A percentile compares a stretch with the other conserved stretches of the same genome.
Evolutionary conservation across 805 yeast genomes (phyloP).

Genomic region (Scheffersomyces spartinae): DNA sequence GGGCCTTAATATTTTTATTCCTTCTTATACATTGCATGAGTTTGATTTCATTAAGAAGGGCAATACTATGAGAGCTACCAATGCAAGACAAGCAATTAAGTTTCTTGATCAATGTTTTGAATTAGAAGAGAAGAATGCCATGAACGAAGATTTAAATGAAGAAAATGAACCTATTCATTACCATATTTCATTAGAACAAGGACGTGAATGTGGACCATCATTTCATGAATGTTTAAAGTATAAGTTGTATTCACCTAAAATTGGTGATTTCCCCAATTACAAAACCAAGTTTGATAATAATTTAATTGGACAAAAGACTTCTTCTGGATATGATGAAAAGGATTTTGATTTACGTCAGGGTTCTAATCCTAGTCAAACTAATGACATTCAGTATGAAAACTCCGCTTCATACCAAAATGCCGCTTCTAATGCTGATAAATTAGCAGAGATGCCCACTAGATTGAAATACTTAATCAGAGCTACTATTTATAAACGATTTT

Average conservation of each 20-base stretch:
- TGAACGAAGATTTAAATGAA: conserved; percentile 5
- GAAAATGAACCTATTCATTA: conserved; percentile 9
- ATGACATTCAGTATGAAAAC: conserved; percentile 19
- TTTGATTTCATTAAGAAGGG: conserved; percentile 48
- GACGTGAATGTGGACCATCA: conserved; percentile 33
- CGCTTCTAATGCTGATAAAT: conserved; percentile 11
- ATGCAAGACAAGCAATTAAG: conserved; percentile 53
- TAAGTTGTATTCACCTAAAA: conserved; percentile 33
- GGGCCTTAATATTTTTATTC: conserved; percentile 33
- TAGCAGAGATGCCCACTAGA: conserved; percentile 40
- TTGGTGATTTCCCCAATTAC: conserved; percentile 39
- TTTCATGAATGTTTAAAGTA: conserved; percentile 40
- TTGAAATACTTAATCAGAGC: conserved; percentile 45
- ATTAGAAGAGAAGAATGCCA: background rate
- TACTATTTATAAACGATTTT: conserved; percentile 41
- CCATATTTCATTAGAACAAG: conserved; percentile 23
- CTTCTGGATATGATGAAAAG: conserved; percentile 4
- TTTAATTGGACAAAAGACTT: conserved; percentile 9
- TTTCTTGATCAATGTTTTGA: conserved; percentile 41
- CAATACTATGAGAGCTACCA: conserved; percentile 42
- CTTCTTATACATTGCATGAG: conserved; percentile 47
- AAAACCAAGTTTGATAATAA: conserved; percentile 23
- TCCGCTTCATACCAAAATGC: conserved; percentile 14
- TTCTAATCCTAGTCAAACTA: conserved; percentile 4
- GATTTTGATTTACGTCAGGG: background rate